Evolutionary conservation across 164 flowering plant species (phyloP).

Genomic region (Dillenia suffruticosa): DNA sequence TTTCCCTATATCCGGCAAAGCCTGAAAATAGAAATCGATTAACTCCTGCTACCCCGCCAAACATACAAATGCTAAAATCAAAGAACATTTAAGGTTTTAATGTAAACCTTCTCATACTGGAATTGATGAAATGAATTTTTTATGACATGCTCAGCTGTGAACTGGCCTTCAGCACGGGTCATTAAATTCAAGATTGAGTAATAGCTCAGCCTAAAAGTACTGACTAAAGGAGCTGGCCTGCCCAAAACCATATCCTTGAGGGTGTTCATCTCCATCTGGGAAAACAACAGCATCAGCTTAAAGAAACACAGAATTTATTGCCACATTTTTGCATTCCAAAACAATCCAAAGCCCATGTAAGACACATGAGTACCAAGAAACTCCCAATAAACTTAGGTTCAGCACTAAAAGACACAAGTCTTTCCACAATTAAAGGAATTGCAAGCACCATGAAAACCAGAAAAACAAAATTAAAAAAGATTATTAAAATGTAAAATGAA

Average conservation of each 20-base stretch:
- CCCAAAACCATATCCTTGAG: conserved; percentile 96
- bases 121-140: conserved; percentile 95
- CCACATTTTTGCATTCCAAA: neutral
- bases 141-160: conserved; percentile 98
- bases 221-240: conserved; percentile 93
- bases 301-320: neutral
- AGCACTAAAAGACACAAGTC: too few relatives aligned
- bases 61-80: neutral
- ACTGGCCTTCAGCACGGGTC: conserved; percentile 99
- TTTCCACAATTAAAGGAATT: too few relatives aligned
- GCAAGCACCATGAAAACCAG: too few relatives aligned
- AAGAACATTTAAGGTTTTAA: neutral
- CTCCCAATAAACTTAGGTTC: too few relatives aligned
- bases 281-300: conserved; percentile 2
- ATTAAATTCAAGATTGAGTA: conserved; percentile 88
- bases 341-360: neutral
- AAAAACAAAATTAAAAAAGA: too few relatives aligned
- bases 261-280: conserved; percentile 92
- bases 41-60: too few relatives aligned
- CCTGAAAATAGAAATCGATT: conserved; percentile 33
- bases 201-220: conserved; percentile 96
- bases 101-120: conserved; percentile 90
- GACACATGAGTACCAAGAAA: too few relatives aligned
- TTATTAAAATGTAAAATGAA: too few relatives aligned
- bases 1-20: conserved; percentile 83